phyloP scores from a whole-genome alignment of 345 rosid species.

The Microthlaspi erraticum region DNA sequence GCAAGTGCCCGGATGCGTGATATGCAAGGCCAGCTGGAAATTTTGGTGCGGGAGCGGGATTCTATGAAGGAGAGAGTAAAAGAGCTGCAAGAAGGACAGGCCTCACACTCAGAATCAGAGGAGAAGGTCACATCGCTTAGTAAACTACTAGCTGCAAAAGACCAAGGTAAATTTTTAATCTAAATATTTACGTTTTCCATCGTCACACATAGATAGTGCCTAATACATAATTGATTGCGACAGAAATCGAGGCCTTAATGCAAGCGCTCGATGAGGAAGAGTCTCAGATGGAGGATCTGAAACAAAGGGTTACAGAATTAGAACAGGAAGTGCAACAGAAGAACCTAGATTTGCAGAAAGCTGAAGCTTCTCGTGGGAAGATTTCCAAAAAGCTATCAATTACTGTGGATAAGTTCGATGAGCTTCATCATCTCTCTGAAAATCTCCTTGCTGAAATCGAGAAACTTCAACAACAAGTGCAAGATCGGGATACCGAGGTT shows the following conservation, averaged over 20 bases:
- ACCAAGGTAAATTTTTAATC: slow-evolving; percentile 65
- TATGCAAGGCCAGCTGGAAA: slow-evolving; percentile 62
- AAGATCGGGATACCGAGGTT: slow-evolving; percentile 87
- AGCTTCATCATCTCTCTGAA: slow-evolving; percentile 90
- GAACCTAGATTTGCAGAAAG: slow-evolving; percentile 67
- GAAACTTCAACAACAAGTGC: slow-evolving; percentile 82
- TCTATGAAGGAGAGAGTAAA: slow-evolving; percentile 58
- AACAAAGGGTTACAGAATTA: slow-evolving; percentile 60
- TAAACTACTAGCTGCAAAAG: slow-evolving; percentile 67
- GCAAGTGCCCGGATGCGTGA: slow-evolving; percentile 54
- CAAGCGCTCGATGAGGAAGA: slow-evolving; percentile 99
- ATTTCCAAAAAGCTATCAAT: slow-evolving; percentile 77
- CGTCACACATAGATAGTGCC: slow-evolving; percentile 11
- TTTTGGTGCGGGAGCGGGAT: slow-evolving; percentile 54
- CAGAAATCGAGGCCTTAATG: slow-evolving; percentile 92
- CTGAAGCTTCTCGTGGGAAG: slow-evolving; percentile 84
- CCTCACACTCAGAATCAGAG: slow-evolving; percentile 53
- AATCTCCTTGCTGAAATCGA: slow-evolving; percentile 82
- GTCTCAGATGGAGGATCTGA: slow-evolving; percentile 83
- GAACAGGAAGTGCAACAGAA: slow-evolving; percentile 67
- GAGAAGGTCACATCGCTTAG: slow-evolving; percentile 60
- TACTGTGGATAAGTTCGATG: slow-evolving; percentile 87
- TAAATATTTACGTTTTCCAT: slow-evolving; percentile 21
- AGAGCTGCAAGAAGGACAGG: slow-evolving; percentile 68
- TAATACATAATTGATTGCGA: slow-evolving; percentile 17